Percentiles rank a stretch among this genome's conserved stretches.
Evolutionary conservation across 345 rosid genomes (phyloP).

Genomic region (Ceriops decandra): DNA sequence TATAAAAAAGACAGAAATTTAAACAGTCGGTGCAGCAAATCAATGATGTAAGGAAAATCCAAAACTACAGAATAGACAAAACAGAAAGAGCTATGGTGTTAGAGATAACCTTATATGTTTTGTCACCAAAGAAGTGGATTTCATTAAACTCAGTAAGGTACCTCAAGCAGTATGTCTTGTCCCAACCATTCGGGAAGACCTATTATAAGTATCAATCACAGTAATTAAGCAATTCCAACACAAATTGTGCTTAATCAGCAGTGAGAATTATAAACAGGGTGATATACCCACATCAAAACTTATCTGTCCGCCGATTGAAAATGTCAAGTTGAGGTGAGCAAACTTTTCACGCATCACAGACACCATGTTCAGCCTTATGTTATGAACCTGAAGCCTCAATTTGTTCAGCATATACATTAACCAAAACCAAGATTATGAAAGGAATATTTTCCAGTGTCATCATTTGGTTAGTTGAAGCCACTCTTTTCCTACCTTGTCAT

Average conservation of each 20-base stretch:
- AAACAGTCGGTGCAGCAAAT: neutral
- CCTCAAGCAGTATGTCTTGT: slow-evolving; percentile 93
- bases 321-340: slow-evolving; percentile 83
- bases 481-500: slow-evolving; percentile 65
- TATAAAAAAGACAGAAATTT: no score
- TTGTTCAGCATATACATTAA: slow-evolving; percentile 5
- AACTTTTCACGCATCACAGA: slow-evolving; percentile 80
- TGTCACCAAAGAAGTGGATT: slow-evolving; percentile 98
- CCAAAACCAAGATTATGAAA: slow-evolving; percentile 9
- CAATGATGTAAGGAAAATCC: neutral
- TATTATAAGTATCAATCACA: slow-evolving; percentile 25
- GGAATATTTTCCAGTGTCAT: neutral
- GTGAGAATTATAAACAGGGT: slow-evolving; percentile 8
- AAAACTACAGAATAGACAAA: neutral
- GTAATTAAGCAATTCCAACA: neutral
- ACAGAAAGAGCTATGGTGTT: neutral
- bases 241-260: slow-evolving; percentile 1
- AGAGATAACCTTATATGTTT: slow-evolving; percentile 77
- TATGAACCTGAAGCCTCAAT: slow-evolving; percentile 64
- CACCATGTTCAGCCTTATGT: slow-evolving; percentile 80
- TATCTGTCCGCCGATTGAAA: slow-evolving; percentile 96
- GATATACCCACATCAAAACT: slow-evolving; percentile 78
- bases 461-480: slow-evolving; percentile 7
- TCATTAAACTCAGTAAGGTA: slow-evolving; percentile 72
- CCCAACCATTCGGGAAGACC: slow-evolving; percentile 99